Base-by-base conservation (phyloP, 202 grass and related monocot species). In the Tripidium arundinaceum region DNA sequence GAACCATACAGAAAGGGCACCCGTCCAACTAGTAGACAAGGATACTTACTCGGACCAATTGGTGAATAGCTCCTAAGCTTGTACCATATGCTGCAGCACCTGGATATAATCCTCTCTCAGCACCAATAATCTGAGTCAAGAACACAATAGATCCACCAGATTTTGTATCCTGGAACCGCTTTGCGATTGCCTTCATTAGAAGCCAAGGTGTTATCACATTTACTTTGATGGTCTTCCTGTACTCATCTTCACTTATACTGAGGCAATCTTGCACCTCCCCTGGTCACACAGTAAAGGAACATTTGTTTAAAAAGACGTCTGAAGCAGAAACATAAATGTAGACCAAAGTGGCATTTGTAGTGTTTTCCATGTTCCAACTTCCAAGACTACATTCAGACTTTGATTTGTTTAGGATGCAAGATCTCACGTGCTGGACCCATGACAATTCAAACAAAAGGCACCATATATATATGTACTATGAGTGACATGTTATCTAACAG, bases 131-230 rank as follows among this genome's bases (percentile, higher is more conserved):
- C 81, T 98, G 94, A 5, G 90, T 91, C 62, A 94, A 65, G 76
- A 90, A 98, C 38, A 98, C 83, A 6, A 98, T 37, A 25, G 94
- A 98, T 0, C 89, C 87, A 8, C 91, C 87, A 3, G 72, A 82
- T 55, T 72, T 22, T 6, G 74, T 79, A 42, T 98, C 76, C 45
- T 70, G 74, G 68, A 98, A 87, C 41, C 68, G 26, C 57, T 91
- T 98, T 3, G 92, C 79, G 1, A 82, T 62, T 8, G 92, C 85
- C 72, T 94, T 98, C 27, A 89, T 60, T 11, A 98, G 79, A 83
- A 94, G 89, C 90, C 90, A 98, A 15, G 92, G 92, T 14, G 94
- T 91, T 77, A 82, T 84, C 12, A 89, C 82, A 64, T 98, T 98
- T 27, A 81, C 68, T 75, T 87, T 87, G 2, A 98, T 77, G 11